Percentiles rank a stretch among this genome's conserved stretches.
These are phyloP conservation scores for Tothia fuscella DNA, from an alignment of 2,329 filamentous ascomycete species.

Conservation along the genomic window DNA sequence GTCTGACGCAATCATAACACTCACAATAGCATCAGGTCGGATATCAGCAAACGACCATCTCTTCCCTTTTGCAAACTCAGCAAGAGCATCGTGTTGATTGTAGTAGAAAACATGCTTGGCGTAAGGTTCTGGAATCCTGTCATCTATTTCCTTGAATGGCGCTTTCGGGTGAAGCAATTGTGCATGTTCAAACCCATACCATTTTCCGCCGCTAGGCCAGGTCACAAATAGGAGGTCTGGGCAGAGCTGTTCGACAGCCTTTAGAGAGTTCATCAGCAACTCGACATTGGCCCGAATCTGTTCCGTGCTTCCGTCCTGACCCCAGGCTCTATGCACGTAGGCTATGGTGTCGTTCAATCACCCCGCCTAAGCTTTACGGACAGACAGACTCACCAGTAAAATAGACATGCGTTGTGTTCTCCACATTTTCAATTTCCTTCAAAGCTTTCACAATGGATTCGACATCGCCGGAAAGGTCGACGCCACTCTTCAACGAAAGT, in stretches of 20 bases:
- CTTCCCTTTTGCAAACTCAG: slow-evolving; percentile 25
- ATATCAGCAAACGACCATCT: slow-evolving; percentile 34
- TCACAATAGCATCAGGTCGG: slow-evolving; percentile 30
- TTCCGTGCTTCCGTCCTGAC: slow-evolving; percentile 8
- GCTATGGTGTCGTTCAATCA: neutral
- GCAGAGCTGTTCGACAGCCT: slow-evolving; percentile 26
- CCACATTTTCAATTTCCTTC: slow-evolving; percentile 24
- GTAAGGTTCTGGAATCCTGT: slow-evolving; percentile 30
- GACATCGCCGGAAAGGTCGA: slow-evolving; percentile 23
- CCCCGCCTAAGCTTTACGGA: neutral
- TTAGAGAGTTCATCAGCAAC: slow-evolving; percentile 28
- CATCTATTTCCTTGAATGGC: slow-evolving; percentile 28
- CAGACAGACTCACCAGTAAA: slow-evolving; percentile 27
- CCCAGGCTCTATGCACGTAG: neutral
- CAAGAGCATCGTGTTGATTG: slow-evolving; percentile 31
- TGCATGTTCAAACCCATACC: neutral
- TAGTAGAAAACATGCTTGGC: slow-evolving; percentile 37
- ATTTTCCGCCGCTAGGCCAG: slow-evolving; percentile 31
- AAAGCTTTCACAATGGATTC: slow-evolving; percentile 22
- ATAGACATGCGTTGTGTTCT: slow-evolving; percentile 32
- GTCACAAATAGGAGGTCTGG: slow-evolving; percentile 29
- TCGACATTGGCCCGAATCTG: slow-evolving; percentile 27
- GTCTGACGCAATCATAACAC: neutral
- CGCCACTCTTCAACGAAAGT: slow-evolving; percentile 18
- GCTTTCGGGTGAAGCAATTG: slow-evolving; percentile 15